A percentile compares a stretch with the other conserved stretches of the same genome.
Conservation (phyloP, 2,329 filamentous ascomycete species). For the Helminthosporium solani region DNA sequence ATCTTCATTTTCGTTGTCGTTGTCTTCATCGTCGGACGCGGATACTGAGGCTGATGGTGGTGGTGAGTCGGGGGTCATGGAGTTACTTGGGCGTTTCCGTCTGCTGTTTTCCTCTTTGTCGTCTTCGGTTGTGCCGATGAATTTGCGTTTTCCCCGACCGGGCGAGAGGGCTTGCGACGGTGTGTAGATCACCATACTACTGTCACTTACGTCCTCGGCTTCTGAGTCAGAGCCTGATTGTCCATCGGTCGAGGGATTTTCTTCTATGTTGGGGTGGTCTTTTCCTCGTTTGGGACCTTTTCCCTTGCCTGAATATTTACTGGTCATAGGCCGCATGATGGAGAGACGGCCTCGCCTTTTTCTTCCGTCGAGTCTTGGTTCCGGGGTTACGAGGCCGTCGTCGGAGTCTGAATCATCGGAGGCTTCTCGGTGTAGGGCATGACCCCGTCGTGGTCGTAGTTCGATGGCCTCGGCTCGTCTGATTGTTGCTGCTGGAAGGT, state of each 20-base stretch:
- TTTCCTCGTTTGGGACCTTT: constrained; percentile 16
- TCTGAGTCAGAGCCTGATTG: constrained; percentile 16
- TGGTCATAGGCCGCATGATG: constrained; percentile 37
- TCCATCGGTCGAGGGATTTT: constrained; percentile 18
- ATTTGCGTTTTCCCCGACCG: constrained; percentile 32
- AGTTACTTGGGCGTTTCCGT: constrained; percentile 31
- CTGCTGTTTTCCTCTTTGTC: constrained; percentile 18
- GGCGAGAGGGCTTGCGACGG: constrained; percentile 30
- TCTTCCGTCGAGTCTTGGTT: constrained; percentile 20
- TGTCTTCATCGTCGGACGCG: no score
- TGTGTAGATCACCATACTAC: constrained; percentile 28
- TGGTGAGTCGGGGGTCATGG: constrained; percentile 23
- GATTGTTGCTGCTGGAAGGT: constrained; percentile 32
- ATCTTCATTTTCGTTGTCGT: no score
- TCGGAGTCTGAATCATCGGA: constrained; percentile 17
- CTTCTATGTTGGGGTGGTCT: constrained; percentile 11
- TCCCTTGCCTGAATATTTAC: constrained; percentile 40
- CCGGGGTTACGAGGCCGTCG: constrained; percentile 21
- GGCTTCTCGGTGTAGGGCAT: constrained; percentile 20
- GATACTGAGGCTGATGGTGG: constrained; percentile 7
- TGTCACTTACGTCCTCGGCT: constrained; percentile 29
- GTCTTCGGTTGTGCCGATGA: constrained; percentile 13
- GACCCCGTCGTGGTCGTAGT: constrained; percentile 32
- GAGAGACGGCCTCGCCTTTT: constrained; percentile 35
- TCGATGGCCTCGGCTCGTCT: constrained; percentile 32